Evolutionary conservation across 2,329 filamentous ascomycete genomes (phyloP), one percentile per base, ranked within the genome.

Genomic region (Hyphodiscus sp.): DNA sequence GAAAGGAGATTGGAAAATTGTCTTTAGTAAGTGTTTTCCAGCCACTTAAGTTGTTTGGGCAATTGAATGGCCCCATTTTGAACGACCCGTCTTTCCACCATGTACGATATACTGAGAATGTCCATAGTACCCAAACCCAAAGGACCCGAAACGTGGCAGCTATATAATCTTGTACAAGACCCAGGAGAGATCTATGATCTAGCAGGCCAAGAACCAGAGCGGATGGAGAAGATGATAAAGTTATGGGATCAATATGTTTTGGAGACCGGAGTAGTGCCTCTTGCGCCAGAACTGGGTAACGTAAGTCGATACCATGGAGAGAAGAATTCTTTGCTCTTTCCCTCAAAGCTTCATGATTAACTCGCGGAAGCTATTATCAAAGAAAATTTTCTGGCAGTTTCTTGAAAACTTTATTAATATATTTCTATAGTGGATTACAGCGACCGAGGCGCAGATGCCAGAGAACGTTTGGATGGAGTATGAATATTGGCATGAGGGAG

Each of bases 401-500:
- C n/a, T n/a, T n/a, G n/a, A n/a, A n/a, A n/a, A n/a, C n/a, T n/a
- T n/a, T n/a, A n/a, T n/a, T n/a, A n/a, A n/a, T n/a, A n/a, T n/a
- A n/a, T n/a, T n/a, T n/a, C n/a, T n/a, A n/a, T n/a, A n/a, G n/a
- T 84, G 77, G 70, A 70, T 85, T 50, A 78, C 78, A 53, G 80
- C 79, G 0, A 81, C 78, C 61, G 81, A 85, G 66, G 80, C 77
- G 55, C 80, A 84, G 71, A 84, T 84, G 81, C 77, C 77, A 0
- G 80, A 85, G 65, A 81, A 83, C 62, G 79, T 76, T 7, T 83
- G 80, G 81, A 83, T 84, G 69, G 80, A 84, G 68, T 83, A 82
- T 65, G 79, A 83, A 66, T 84, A 83, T 58, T 85, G 80, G 80
- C 77, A 78, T 55, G 70, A 73, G 2, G 77, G 77, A 0, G 76